These are phyloP conservation scores for Dendrobium nobile DNA, from an alignment of 106 monocot species.

Conservation along the genomic window DNA sequence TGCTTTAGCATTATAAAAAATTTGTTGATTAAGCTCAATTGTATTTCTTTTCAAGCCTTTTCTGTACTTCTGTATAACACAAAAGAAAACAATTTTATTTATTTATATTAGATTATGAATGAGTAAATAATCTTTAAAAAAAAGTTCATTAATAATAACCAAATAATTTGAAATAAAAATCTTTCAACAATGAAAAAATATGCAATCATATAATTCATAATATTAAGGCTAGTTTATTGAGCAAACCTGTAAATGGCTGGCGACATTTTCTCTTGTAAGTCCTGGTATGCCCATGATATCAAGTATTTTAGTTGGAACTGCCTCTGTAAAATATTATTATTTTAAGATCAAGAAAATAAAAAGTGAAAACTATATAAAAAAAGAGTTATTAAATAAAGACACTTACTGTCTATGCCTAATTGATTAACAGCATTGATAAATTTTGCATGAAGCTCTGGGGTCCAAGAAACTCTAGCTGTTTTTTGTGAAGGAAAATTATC, in stretches of 20 bases:
- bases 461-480: constrained; percentile 64
- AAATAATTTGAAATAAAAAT: too few relatives aligned
- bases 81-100: too few relatives aligned
- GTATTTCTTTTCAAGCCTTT: too few relatives aligned
- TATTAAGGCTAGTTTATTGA: neutral
- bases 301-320: constrained; percentile 38
- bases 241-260: constrained; percentile 32
- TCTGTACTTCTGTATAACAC: too few relatives aligned
- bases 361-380: neutral
- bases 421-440: constrained; percentile 72
- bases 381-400: neutral
- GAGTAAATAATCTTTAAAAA: too few relatives aligned
- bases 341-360: neutral
- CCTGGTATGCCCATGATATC: constrained; percentile 32
- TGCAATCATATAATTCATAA: neutral
- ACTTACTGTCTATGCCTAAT: constrained; percentile 58
- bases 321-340: constrained; percentile 15
- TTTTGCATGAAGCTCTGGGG: constrained; percentile 49
- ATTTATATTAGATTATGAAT: too few relatives aligned
- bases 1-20: too few relatives aligned
- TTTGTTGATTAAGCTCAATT: too few relatives aligned
- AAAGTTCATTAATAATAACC: too few relatives aligned
- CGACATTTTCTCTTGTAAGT: constrained; percentile 39
- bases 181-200: too few relatives aligned
- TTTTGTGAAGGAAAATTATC: constrained; percentile 38